These are phyloP conservation scores for Syncephalastrum monosporum DNA, from an alignment of 371 early-diverging fungal genomes.

Conservation along the genomic window DNA sequence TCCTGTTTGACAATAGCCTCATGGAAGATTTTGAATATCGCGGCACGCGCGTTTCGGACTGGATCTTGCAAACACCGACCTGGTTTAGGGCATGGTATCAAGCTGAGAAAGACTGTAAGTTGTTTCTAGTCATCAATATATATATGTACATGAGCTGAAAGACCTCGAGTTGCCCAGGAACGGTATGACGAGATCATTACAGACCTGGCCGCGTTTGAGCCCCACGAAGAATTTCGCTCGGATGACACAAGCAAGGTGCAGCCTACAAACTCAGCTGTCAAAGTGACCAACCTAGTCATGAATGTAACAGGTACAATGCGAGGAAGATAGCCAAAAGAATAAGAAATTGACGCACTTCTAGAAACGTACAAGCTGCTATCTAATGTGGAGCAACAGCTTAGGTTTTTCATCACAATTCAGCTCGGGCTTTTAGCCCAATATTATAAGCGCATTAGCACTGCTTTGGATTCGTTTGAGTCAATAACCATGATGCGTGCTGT, in stretches of 20 bases:
- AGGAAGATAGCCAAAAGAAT: not conserved
- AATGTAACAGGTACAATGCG: constrained; percentile 54
- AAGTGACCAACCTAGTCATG: constrained; percentile 57
- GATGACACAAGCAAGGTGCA: constrained; percentile 10
- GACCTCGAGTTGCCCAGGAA: constrained; percentile 48
- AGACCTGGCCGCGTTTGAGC: constrained; percentile 62
- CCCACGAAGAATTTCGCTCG: constrained; percentile 37
- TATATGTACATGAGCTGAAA: no score
- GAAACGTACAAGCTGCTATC: constrained; percentile 47
- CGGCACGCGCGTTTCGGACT: constrained; percentile 46
- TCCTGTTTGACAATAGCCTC: constrained; percentile 73
- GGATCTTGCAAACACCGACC: constrained; percentile 53
- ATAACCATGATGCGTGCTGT: constrained; percentile 47
- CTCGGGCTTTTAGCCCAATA: constrained; percentile 49
- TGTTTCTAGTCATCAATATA: not conserved
- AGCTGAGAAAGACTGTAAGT: constrained; percentile 69
- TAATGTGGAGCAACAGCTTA: constrained; percentile 31
- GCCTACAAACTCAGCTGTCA: constrained; percentile 55
- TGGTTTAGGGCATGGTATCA: constrained; percentile 75
- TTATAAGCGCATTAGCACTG: constrained; percentile 42
- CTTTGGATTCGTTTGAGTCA: constrained; percentile 54
- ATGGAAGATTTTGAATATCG: constrained; percentile 66
- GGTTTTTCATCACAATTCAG: constrained; percentile 56
- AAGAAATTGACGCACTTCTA: constrained; percentile 6
- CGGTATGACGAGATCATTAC: constrained; percentile 64